phyloP scores from a whole-genome alignment of 2,329 filamentous ascomycete species.

The Xylariaceae sp. region DNA sequence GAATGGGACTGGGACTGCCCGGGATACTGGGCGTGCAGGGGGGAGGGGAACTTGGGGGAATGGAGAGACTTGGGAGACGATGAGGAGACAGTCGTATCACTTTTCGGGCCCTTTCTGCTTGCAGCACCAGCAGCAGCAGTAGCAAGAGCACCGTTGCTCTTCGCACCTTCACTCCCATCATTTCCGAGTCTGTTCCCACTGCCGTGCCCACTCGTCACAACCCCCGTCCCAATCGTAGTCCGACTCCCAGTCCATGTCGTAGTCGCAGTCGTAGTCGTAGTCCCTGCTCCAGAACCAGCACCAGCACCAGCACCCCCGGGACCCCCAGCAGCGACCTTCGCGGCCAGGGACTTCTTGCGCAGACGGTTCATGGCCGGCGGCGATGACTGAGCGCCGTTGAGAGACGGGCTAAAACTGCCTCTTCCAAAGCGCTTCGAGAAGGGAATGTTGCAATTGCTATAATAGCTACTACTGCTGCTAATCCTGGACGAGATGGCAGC shows the following conservation, averaged over 20 bases:
- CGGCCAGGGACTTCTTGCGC: conserved; percentile 25
- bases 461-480: background rate
- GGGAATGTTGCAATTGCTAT: background rate
- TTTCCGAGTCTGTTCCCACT: background rate
- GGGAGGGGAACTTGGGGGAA: conserved; percentile 9
- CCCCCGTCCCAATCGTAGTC: too few species aligned
- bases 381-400: conserved; percentile 21
- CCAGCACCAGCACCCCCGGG: background rate
- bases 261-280: background rate
- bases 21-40: conserved; percentile 6
- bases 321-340: background rate
- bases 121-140: background rate
- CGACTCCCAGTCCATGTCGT: too few species aligned
- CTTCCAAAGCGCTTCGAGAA: conserved; percentile 29
- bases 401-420: conserved; percentile 28
- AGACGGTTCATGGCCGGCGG: conserved; percentile 24
- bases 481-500: background rate
- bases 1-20: background rate
- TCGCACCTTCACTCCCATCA: background rate
- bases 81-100: background rate
- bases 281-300: background rate
- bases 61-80: background rate
- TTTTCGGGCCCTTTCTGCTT: background rate
- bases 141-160: too few species aligned
- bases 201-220: background rate